phyloP scores from a whole-genome alignment of 2,329 filamentous ascomycete species.

The Calonectria leucothoes region DNA sequence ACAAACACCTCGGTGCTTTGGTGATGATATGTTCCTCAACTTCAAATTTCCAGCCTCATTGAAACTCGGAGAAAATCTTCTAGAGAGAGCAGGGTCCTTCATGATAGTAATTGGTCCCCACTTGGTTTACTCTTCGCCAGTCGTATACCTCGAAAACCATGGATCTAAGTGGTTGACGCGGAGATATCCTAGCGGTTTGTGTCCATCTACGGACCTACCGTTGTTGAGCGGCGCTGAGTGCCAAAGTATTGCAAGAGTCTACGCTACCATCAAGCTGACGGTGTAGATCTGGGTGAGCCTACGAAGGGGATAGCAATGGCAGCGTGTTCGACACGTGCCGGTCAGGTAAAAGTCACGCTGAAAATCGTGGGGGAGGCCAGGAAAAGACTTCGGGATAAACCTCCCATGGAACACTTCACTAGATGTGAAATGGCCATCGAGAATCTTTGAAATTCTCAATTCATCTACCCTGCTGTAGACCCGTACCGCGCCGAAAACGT shows the following conservation, averaged over 20 bases:
- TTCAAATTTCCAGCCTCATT: conserved; percentile 85
- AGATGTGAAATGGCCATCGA: conserved; percentile 80
- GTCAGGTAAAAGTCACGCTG: conserved; percentile 23
- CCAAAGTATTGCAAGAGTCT: conserved; percentile 28
- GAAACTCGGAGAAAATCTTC: conserved; percentile 80
- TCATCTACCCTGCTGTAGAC: conserved; percentile 54
- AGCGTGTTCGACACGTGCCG: conserved; percentile 11
- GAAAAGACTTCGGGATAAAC: conserved; percentile 73
- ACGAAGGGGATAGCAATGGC: conserved; percentile 23
- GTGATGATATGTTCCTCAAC: conserved; percentile 75
- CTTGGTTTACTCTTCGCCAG: conserved; percentile 82
- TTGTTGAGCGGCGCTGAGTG: conserved; percentile 5
- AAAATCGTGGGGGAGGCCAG: conserved; percentile 37
- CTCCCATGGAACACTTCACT: conserved; percentile 83
- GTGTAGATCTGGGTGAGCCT: conserved; percentile 28
- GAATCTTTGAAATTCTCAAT: conserved; percentile 59
- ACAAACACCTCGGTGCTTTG: background rate
- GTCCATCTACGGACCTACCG: conserved; percentile 37
- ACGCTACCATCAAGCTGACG: conserved; percentile 21
- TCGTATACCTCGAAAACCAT: conserved; percentile 94
- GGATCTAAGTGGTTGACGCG: conserved; percentile 75
- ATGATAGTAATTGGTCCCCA: conserved; percentile 59
- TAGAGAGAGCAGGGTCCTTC: conserved; percentile 72
- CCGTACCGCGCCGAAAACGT: conserved; percentile 43
- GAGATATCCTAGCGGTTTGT: conserved; percentile 84